These are phyloP conservation scores for Papiliotrema laurentii DNA, from an alignment of 1,284 basidiomycete genomes.

Conservation along the genomic window DNA sequence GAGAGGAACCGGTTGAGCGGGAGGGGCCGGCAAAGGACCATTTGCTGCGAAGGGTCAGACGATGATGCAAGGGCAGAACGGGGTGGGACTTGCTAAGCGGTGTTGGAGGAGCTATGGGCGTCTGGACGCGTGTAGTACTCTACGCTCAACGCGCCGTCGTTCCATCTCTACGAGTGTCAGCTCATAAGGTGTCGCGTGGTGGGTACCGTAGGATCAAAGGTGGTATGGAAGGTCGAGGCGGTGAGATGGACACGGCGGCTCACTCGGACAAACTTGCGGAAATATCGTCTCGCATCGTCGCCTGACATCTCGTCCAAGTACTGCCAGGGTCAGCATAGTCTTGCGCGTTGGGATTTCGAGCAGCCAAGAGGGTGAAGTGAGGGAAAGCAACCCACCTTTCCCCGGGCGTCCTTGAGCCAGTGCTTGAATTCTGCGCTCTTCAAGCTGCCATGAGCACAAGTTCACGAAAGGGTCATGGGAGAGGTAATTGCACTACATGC, in stretches of 20 bases:
- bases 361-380: too few relatives aligned
- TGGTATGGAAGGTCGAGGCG: too few relatives aligned
- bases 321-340: constrained; percentile 11
- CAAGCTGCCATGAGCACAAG: constrained; percentile 13
- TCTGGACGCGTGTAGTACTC: constrained; percentile 26
- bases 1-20: constrained; percentile 22
- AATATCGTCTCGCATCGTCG: constrained; percentile 43
- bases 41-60: too few relatives aligned
- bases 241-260: constrained; percentile 3
- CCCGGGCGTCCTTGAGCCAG: constrained; percentile 37
- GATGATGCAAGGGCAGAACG: not conserved
- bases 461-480: not conserved
- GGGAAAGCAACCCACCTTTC: constrained; percentile 23
- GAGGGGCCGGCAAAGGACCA: constrained; percentile 36
- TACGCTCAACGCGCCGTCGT: constrained; percentile 37
- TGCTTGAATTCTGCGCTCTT: constrained; percentile 34
- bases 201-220: too few relatives aligned
- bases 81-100: constrained; percentile 25
- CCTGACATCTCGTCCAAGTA: constrained; percentile 43
- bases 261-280: constrained; percentile 43
- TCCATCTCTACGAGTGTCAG: constrained; percentile 35
- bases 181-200: not conserved
- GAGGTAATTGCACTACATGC: too few relatives aligned
- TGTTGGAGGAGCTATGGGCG: constrained; percentile 31
- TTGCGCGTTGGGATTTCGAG: too few relatives aligned